Base-by-base conservation (phyloP, 345 rosid species). In the Citrus hindsii region DNA sequence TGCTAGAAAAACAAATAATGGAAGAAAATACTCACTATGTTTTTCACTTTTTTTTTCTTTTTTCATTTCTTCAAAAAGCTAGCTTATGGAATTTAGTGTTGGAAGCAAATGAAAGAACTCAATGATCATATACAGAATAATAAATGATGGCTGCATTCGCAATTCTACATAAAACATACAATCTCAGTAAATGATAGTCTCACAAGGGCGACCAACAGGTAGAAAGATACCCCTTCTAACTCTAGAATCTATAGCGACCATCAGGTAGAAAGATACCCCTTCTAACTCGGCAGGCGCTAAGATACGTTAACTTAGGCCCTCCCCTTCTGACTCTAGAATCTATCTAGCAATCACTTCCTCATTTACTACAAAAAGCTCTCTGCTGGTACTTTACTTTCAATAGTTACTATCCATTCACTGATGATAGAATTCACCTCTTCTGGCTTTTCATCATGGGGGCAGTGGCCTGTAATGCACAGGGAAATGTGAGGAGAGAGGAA, bases 381-480 rank as follows among this genome's bases (percentile, higher is more conserved):
- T 6, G 77, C 78, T 0, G 51, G 71, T 18, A 72, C 35, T 79
- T 77, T 82, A 6, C 70, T 83, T 69, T 84, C 86, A 30, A 84
- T 37, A 18, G 83, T 73, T 19, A 60, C 80, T 61, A 88, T 81
- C 98, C 98, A 92, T 72, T 89, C 85, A 61, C 88, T 55, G 79
- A 91, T 74, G 24, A 89, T 78, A 14, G 76, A 68, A 77, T 94
- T 94, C 10, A 90, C 92, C 74, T 86, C 86, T 77, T 87, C 89
- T 19, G 97, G 94, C 75, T 55, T 76, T 88, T 94, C 98, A 59
- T 90, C 98, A n/a, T 94, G 97, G 65, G 97, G 97, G 55, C 98
- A 92, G 75, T 94, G 98, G 21, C 97, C 98, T 88, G 87, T 51
- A 84, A 73, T 37, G 5, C 51, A n/a, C 5, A 14, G 9, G 7